A percentile compares a stretch with the other conserved stretches of the same genome.
Conservation (phyloP, 2,329 filamentous ascomycete genomes). For the Mycosphaerella sp. region DNA sequence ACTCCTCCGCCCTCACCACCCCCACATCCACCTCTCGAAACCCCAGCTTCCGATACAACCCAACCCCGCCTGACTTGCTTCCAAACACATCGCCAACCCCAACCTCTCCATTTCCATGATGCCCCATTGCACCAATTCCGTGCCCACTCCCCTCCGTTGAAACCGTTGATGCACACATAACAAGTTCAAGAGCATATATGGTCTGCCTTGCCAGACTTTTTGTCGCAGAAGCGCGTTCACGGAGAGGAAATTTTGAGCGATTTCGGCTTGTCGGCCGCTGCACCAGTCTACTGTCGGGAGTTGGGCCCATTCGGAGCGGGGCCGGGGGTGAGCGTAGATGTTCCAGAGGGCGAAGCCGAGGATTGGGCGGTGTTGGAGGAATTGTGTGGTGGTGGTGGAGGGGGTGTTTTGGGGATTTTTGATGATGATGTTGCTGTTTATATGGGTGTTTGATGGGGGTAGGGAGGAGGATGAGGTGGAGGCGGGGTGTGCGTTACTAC, state of each 20-base stretch:
- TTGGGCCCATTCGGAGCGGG: neutral
- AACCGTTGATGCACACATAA: too few relatives aligned
- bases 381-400: too few relatives aligned
- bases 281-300: neutral
- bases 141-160: too few relatives aligned
- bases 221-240: neutral
- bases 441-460: too few relatives aligned
- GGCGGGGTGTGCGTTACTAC: neutral
- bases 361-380: neutral
- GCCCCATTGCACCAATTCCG: too few relatives aligned
- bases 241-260: neutral
- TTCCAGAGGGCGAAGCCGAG: neutral
- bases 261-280: neutral
- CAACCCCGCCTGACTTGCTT: neutral
- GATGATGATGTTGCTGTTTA: too few relatives aligned
- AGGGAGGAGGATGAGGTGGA: too few relatives aligned
- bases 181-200: neutral
- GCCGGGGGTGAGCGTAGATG: neutral
- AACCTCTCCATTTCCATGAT: too few relatives aligned
- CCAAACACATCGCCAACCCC: neutral
- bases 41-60: too few relatives aligned
- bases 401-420: too few relatives aligned
- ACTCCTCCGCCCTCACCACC: neutral
- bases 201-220: neutral
- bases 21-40: too few relatives aligned